Evolutionary conservation across 2,329 filamentous ascomycete genomes (phyloP).

Genomic region (Thelonectria rubi): DNA sequence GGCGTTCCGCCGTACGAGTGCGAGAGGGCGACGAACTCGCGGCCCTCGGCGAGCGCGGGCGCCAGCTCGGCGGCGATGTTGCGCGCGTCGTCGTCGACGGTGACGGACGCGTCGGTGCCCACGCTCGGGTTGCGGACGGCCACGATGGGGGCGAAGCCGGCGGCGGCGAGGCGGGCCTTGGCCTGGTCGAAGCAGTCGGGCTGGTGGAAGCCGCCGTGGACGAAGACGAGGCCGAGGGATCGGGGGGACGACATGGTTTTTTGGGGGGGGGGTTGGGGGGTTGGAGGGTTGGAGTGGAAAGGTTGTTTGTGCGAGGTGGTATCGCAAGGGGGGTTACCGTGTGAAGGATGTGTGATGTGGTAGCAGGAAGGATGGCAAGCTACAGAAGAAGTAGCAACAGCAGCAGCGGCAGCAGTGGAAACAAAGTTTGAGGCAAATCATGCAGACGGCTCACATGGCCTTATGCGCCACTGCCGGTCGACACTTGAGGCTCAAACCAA

Average conservation of each 20-base stretch:
- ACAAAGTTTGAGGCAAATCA: neutral
- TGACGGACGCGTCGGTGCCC: conserved; percentile 2
- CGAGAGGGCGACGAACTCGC: neutral
- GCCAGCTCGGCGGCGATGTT: conserved; percentile 1
- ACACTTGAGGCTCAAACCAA: neutral
- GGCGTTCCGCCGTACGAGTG: conserved; percentile 14
- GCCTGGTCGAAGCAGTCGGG: conserved; percentile 1
- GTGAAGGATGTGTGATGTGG: neutral
- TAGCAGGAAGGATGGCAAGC: too few relatives aligned
- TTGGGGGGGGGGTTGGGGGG: too few relatives aligned
- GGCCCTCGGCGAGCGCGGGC: neutral
- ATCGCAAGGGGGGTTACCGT: neutral
- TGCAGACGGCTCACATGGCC: neutral
- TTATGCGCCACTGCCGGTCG: neutral
- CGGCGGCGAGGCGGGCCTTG: neutral
- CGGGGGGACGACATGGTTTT: neutral
- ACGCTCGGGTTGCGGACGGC: neutral
- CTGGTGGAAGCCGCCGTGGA: conserved; percentile 13
- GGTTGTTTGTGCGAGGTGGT: neutral
- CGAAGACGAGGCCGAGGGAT: conserved; percentile 4
- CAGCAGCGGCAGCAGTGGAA: too few relatives aligned
- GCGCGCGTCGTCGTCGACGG: conserved; percentile 6
- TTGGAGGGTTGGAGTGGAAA: neutral
- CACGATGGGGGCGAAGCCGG: conserved; percentile 13
- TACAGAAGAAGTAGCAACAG: too few relatives aligned